These are phyloP conservation scores for Crithidia fasciculata DNA, from an alignment of 208 protist species.

Conservation along the genomic window DNA sequence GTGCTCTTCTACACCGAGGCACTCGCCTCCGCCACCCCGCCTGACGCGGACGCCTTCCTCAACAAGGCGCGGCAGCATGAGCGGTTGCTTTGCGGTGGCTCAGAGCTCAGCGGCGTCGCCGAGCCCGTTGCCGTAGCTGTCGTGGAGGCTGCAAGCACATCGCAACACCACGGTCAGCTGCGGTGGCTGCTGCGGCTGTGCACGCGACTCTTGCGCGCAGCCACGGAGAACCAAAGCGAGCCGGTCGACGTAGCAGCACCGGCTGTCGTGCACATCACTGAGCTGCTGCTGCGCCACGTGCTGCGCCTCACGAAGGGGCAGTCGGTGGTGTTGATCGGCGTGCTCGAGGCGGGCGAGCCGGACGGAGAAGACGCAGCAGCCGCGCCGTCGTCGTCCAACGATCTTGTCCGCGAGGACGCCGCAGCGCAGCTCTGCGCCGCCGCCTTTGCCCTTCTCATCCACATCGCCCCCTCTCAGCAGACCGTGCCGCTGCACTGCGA, in stretches of 20 bases:
- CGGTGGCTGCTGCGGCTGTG: slow-evolving; percentile 67
- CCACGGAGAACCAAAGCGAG: slow-evolving; percentile 32
- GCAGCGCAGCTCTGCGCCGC: slow-evolving; percentile 46
- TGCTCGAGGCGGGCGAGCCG: slow-evolving; percentile 34
- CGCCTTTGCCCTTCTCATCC: slow-evolving; percentile 51
- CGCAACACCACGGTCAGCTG: slow-evolving; percentile 29
- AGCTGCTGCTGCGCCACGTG: slow-evolving; percentile 71
- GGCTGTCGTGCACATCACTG: slow-evolving; percentile 45
- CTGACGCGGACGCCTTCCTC: slow-evolving; percentile 38
- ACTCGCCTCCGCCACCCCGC: slow-evolving; percentile 19
- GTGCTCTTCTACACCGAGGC: slow-evolving; percentile 48
- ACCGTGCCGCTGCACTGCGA: slow-evolving; percentile 62
- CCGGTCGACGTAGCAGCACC: slow-evolving; percentile 21
- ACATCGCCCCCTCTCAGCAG: slow-evolving; percentile 33
- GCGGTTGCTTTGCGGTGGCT: slow-evolving; percentile 47
- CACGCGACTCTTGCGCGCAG: slow-evolving; percentile 34
- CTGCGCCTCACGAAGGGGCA: slow-evolving; percentile 40
- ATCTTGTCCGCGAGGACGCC: slow-evolving; percentile 18
- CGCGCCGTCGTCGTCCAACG: neutral
- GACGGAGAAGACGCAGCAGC: neutral
- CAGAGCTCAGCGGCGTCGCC: slow-evolving; percentile 49
- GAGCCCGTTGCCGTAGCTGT: slow-evolving; percentile 48
- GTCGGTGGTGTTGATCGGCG: slow-evolving; percentile 38
- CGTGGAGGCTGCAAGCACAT: slow-evolving; percentile 7
- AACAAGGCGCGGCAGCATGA: slow-evolving; percentile 41